Evolutionary conservation across 2,329 filamentous ascomycete genomes (phyloP), one percentile per base, ranked within the genome.

Genomic region (Macrophomina tecta): DNA sequence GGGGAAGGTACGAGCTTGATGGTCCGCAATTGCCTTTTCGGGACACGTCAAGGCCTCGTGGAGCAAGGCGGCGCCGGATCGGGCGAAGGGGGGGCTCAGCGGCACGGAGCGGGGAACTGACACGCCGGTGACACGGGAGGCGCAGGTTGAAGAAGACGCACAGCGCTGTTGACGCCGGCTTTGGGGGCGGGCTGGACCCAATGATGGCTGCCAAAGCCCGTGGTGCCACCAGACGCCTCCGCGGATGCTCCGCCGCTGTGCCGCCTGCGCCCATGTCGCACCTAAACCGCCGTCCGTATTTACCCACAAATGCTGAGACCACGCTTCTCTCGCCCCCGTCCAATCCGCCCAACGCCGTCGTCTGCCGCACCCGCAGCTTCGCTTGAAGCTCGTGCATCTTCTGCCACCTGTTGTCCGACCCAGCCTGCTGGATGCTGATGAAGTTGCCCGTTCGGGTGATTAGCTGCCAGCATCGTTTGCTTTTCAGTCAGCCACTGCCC

Each of bases 1-100:
- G 56, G 56, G 16, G 56, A 61, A 32, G 56, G 34, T 46, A 46
- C 40, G 56, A 61, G 23, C 2, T 6, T 36, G 56, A 46, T 61
- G 36, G 40, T 46, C 55, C 12, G 14, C 28, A 12, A 46, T 18
- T 60, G 23, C 40, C 56, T 4, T 9, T 45, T 18, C 4, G 38
- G 23, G 12, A 9, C 38, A 23, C 18, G 9, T 45, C 9, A 18
- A 18, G 18, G 12, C 23, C 14, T 40, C 40, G 9, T 5, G 11
- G 42, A 2, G 32, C 28, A 14, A 36, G 40, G 56, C 5, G 42
- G n/a, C 7, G 6, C 36, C 36, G 36, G 36, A 38, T 38, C 36
- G 36, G 36, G 36, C 36, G 11, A 11, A 38, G 11, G 36, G 36
- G 36, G 6, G 11, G 36, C 36, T 12, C 36, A 12, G 36, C 1